Evolutionary conservation across 2,329 filamentous ascomycete genomes (phyloP), one percentile per base, ranked within the genome.

Genomic region (Nemania diffusa): DNA sequence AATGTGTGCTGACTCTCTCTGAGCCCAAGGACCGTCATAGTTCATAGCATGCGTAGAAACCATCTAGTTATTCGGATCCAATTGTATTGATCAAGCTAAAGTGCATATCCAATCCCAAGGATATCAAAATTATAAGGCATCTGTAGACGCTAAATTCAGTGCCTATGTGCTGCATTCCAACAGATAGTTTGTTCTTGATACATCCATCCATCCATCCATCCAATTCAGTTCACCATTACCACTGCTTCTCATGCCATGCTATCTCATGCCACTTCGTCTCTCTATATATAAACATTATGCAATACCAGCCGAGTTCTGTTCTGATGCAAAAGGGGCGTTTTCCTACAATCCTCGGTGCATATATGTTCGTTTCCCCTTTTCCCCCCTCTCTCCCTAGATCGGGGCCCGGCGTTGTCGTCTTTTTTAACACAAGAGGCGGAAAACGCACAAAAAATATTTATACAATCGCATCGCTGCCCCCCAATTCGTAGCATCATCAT

Each of bases 271-370:
- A 20, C 32, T 34, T 42, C 40, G n/a, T 32, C 42, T 50, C 26
- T 52, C 42, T 58, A 44, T 58, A 59, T 66, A 65, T 34, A 65
- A 57, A 52, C 26, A 58, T 32, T 59, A 68, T 65, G 51, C 65
- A 57, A 26, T 29, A 37, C 65, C 58, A 52, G 50, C 48, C 58
- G 62, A 56, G 52, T 9, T 40, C 37, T 27, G 15, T 60, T 9
- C 51, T 22, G 20, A 17, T 59, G 29, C 44, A 17, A 51, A 22
- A 17, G 24, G 22, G 26, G 24, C n/a, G 15, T 42, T 22, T 40
- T 32, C 32, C 32, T 37, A 13, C 24, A 24, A 59, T 50, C 53
- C 58, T 63, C 55, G 64, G 53, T 57, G 64, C 64, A 62, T 29
- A 62, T 56, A 57, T 32, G 13, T 58, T 34, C 26, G 26, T 26